Evolutionary conservation across 78 protist genomes (phyloP).

Genomic region (Emiliania huxleyi): DNA sequence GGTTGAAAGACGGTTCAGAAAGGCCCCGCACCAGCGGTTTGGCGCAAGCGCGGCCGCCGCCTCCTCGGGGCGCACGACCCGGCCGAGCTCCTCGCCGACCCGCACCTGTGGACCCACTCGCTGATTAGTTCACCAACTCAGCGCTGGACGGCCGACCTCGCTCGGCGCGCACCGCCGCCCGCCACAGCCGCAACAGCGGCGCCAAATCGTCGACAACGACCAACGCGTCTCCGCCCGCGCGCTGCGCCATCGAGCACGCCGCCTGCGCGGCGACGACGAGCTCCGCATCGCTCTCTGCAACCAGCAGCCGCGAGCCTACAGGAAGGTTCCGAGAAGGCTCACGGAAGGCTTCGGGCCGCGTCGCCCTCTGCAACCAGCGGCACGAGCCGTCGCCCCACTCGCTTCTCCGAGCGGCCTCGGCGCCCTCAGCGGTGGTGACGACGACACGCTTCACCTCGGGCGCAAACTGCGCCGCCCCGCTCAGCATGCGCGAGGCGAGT

Average conservation of each 20-base stretch:
- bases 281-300: background rate
- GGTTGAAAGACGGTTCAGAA: too few species aligned
- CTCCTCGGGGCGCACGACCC: too few species aligned
- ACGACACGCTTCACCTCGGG: background rate
- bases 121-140: too few species aligned
- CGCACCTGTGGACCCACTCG: too few species aligned
- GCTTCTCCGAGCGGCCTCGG: background rate
- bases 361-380: background rate
- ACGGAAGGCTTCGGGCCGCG: too few species aligned
- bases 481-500: background rate
- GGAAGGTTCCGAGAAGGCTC: too few species aligned
- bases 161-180: too few species aligned
- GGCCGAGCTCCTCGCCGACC: too few species aligned
- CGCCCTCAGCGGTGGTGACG: background rate
- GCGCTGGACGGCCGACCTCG: too few species aligned
- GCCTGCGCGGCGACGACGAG: background rate
- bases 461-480: background rate
- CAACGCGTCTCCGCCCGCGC: background rate
- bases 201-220: background rate
- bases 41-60: too few species aligned
- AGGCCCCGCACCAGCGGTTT: too few species aligned
- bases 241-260: background rate
- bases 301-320: background rate
- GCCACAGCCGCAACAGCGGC: background rate
- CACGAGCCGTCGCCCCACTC: background rate